phyloP scores from a whole-genome alignment of 2,329 filamentous ascomycete genomes.

The Hymenotorrendiella dingleyae region DNA sequence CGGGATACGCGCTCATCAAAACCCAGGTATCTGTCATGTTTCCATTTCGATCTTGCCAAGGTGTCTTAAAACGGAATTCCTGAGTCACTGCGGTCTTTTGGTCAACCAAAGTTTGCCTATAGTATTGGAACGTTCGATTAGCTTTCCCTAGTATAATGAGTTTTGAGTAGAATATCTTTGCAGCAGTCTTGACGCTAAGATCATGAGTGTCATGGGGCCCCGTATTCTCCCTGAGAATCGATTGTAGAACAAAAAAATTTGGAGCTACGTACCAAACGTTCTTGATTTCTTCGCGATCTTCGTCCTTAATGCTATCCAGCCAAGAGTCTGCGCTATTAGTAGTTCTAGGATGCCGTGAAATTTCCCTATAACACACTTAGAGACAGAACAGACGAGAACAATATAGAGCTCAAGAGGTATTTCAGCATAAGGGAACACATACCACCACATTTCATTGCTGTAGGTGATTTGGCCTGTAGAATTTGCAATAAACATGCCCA shows the following conservation, averaged over 20 bases:
- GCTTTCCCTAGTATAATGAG: no score
- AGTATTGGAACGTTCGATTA: no score
- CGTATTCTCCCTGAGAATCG: no score
- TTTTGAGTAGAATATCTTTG: no score
- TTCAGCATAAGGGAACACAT: neutral
- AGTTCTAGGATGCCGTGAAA: constrained; percentile 59
- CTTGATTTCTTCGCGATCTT: constrained; percentile 56
- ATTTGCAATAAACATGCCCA: constrained; percentile 82
- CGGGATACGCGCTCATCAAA: constrained; percentile 69
- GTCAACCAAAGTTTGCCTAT: constrained; percentile 50
- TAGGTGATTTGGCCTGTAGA: constrained; percentile 65
- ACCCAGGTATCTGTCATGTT: constrained; percentile 67
- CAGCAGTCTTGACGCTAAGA: no score
- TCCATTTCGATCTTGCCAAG: constrained; percentile 54
- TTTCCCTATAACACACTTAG: constrained; percentile 42
- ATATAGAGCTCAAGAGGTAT: no score
- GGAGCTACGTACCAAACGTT: no score
- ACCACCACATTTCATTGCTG: constrained; percentile 69
- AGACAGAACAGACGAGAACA: neutral
- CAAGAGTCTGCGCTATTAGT: constrained; percentile 56
- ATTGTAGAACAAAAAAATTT: no score
- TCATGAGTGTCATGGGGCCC: no score
- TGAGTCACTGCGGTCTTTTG: constrained; percentile 60
- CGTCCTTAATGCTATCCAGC: constrained; percentile 66
- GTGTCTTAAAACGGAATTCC: constrained; percentile 70